Conservation (phyloP, 2,329 filamentous ascomycete species). For the Cercospora berteroae region DNA sequence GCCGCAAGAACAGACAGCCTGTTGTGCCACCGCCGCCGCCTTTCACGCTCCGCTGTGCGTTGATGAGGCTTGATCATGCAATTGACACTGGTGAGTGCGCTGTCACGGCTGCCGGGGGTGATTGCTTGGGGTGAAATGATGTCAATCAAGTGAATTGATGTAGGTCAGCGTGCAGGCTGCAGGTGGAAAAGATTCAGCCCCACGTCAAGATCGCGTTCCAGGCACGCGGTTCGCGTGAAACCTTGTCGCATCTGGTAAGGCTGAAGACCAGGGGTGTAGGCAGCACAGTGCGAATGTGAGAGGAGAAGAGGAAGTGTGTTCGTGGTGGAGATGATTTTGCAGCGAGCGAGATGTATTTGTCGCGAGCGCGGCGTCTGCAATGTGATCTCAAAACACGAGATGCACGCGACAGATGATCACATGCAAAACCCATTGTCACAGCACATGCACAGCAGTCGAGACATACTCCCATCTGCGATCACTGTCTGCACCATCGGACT, state of each 20-base stretch:
- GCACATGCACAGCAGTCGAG: conserved; percentile 5
- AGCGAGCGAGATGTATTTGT: neutral
- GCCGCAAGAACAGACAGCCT: neutral
- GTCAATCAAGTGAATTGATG: neutral
- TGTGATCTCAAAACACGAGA: conserved; percentile 2
- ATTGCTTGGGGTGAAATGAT: neutral
- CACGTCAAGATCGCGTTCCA: conserved; percentile 9
- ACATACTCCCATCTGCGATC: neutral
- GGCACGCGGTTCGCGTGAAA: conserved; percentile 7
- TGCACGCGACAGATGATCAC: neutral
- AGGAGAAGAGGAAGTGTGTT: neutral
- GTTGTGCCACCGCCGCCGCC: conserved; percentile 5
- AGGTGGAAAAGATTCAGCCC: conserved; percentile 7
- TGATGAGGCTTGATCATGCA: neutral
- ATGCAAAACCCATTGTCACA: neutral
- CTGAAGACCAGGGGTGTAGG: conserved; percentile 1
- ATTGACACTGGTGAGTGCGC: neutral
- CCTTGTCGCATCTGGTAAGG: conserved; percentile 3
- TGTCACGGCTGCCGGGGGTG: neutral
- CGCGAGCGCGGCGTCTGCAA: neutral
- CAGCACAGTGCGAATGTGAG: neutral
- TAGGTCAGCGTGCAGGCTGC: neutral
- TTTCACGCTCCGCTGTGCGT: neutral
- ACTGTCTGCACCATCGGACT: neutral
- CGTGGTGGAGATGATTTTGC: neutral